These are phyloP conservation scores for Aulographum hederae DNA, from an alignment of 2,329 filamentous ascomycete species.

Conservation along the genomic window DNA sequence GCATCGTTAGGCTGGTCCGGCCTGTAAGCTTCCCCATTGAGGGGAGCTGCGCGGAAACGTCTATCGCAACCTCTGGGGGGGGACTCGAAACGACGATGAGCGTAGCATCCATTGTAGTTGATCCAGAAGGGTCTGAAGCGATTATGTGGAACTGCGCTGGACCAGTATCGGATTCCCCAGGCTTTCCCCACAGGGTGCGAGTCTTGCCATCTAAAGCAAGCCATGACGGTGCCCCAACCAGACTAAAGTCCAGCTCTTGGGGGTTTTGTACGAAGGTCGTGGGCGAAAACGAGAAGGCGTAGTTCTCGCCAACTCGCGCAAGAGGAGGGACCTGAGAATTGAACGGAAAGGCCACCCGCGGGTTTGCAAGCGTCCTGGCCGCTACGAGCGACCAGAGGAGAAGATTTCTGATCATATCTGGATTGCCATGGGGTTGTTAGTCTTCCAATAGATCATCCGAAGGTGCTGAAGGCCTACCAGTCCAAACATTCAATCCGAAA, in stretches of 20 bases:
- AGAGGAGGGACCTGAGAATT: slow-evolving; percentile 73
- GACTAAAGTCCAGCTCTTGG: slow-evolving; percentile 42
- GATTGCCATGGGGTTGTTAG: no score
- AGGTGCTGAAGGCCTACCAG: no score
- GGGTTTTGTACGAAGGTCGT: slow-evolving; percentile 52
- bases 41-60: slow-evolving; percentile 39
- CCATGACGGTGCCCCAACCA: slow-evolving; percentile 52
- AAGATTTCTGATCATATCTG: neutral
- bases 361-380: slow-evolving; percentile 11
- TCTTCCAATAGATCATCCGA: no score
- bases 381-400: slow-evolving; percentile 8
- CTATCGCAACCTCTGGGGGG: slow-evolving; percentile 35
- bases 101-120: slow-evolving; percentile 45
- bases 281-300: slow-evolving; percentile 52
- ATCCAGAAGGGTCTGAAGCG: slow-evolving; percentile 49
- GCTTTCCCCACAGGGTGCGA: slow-evolving; percentile 54
- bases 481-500: no score
- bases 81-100: slow-evolving; percentile 47
- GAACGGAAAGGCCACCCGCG: slow-evolving; percentile 45
- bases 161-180: slow-evolving; percentile 37
- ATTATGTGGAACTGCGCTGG: slow-evolving; percentile 45
- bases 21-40: slow-evolving; percentile 38
- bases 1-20: slow-evolving; percentile 34
- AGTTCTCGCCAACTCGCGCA: slow-evolving; percentile 47
- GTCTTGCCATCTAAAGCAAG: slow-evolving; percentile 48